phyloP scores from a whole-genome alignment of 2,329 filamentous ascomycete species.

The Phialophora macrospora region DNA sequence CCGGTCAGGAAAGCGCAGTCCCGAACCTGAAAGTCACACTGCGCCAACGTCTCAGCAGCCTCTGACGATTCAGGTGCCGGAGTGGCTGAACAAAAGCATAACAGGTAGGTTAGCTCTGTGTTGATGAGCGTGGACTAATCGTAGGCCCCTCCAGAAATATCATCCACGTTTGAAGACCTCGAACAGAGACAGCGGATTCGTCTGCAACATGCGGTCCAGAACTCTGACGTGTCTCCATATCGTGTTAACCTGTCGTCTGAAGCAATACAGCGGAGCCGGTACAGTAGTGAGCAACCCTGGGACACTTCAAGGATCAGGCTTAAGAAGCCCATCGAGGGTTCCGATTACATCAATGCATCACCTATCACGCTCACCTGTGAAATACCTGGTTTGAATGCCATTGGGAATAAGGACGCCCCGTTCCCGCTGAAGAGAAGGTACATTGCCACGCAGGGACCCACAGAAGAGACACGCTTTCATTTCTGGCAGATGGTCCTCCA shows the following conservation, averaged over 20 bases:
- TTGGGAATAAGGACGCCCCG: not conserved
- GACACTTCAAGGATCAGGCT: not conserved
- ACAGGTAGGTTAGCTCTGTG: not conserved
- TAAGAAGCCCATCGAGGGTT: not conserved
- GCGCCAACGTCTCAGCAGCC: not conserved
- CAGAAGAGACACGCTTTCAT: not conserved
- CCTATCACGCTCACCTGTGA: not conserved
- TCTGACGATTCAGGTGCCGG: not conserved
- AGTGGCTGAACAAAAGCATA: not conserved
- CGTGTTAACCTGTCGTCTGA: not conserved
- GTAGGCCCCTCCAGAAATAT: not conserved
- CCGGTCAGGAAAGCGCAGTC: not conserved
- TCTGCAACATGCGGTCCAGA: not conserved
- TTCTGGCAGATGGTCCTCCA: slow-evolving; percentile 1
- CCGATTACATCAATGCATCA: not conserved
- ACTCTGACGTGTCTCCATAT: not conserved
- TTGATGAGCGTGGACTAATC: no score
- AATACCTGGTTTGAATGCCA: no score
- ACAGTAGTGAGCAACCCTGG: not conserved
- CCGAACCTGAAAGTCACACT: not conserved
- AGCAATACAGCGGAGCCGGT: not conserved
- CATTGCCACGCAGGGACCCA: not conserved
- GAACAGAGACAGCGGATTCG: not conserved
- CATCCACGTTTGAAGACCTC: not conserved
- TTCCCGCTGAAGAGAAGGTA: not conserved